Percentiles rank a stretch among this genome's conserved stretches.
phyloP scores from a whole-genome alignment of 176 grass and related monocot species.

The Paspalum notatum region DNA sequence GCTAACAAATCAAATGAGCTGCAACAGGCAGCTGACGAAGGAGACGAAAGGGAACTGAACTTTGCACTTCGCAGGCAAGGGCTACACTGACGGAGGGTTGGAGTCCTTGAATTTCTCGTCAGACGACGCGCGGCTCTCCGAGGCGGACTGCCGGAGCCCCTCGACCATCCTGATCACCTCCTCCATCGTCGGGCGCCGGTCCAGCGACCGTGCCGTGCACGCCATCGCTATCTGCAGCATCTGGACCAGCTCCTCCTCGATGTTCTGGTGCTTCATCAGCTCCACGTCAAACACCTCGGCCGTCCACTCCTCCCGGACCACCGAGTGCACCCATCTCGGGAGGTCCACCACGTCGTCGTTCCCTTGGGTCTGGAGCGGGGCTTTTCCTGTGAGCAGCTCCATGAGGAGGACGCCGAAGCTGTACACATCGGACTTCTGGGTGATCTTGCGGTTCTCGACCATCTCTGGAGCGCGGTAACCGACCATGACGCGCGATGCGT shows the following conservation, averaged over 20 bases:
- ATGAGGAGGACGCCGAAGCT: constrained; percentile 90
- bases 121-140: constrained; percentile 63
- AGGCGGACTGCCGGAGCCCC: constrained; percentile 61
- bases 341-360: constrained; percentile 82
- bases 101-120: constrained; percentile 63
- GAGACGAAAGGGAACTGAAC: not conserved
- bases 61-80: not conserved
- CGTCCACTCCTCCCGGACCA: constrained; percentile 98
- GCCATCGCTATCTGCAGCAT: constrained; percentile 92
- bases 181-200: constrained; percentile 73
- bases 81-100: constrained; percentile 42
- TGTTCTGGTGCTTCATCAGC: constrained; percentile 63
- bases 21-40: constrained; percentile 4
- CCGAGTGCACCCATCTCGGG: constrained; percentile 88
- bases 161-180: constrained; percentile 92
- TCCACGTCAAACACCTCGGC: constrained; percentile 90
- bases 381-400: constrained; percentile 92
- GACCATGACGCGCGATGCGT: constrained; percentile 62
- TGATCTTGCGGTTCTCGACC: constrained; percentile 71
- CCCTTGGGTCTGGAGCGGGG: constrained; percentile 78
- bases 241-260: constrained; percentile 91
- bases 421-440: constrained; percentile 88
- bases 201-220: constrained; percentile 60
- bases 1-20: constrained; percentile 39
- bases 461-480: constrained; percentile 90